phyloP scores from a whole-genome alignment of 108 stramenopile species.

The Conticribra guillardii region DNA sequence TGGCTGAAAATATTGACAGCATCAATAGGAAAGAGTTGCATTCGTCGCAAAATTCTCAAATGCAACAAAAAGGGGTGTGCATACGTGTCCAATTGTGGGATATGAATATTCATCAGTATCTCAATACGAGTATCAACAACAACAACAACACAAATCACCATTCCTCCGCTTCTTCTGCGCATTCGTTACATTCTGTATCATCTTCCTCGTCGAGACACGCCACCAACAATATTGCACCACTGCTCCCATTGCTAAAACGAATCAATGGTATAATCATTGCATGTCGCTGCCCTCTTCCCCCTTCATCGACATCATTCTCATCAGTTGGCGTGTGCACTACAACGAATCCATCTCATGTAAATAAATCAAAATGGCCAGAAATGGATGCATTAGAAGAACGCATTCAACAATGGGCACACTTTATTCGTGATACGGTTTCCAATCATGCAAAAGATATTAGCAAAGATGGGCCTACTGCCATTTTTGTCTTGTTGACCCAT shows the following conservation, averaged over 20 bases:
- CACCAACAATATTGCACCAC: conserved; percentile 10
- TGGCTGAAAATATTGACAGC: not conserved
- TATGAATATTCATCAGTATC: conserved; percentile 22
- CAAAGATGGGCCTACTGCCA: not conserved
- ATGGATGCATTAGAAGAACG: conserved; percentile 20
- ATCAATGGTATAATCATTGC: conserved; percentile 24
- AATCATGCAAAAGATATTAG: not conserved
- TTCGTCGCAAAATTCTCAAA: not conserved
- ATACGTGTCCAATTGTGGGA: conserved; percentile 35
- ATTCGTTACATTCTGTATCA: conserved; percentile 2
- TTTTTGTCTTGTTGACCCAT: conserved; percentile 13
- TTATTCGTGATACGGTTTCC: conserved; percentile 4
- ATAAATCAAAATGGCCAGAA: conserved; percentile 11
- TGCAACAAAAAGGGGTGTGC: not conserved
- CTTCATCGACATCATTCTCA: conserved; percentile 1
- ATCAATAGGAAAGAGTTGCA: not conserved
- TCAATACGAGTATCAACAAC: not conserved
- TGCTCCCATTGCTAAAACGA: conserved; percentile 20
- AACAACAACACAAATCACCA: conserved; percentile 6
- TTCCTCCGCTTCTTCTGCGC: conserved; percentile 1
- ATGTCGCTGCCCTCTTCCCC: conserved; percentile 22
- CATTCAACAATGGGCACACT: conserved; percentile 18
- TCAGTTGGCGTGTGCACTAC: conserved; percentile 1
- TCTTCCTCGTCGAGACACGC: not conserved
- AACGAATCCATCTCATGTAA: conserved; percentile 4